Evolutionary conservation across 768 basidiomycete genomes (phyloP).

Genomic region (Trametes coccinea): DNA sequence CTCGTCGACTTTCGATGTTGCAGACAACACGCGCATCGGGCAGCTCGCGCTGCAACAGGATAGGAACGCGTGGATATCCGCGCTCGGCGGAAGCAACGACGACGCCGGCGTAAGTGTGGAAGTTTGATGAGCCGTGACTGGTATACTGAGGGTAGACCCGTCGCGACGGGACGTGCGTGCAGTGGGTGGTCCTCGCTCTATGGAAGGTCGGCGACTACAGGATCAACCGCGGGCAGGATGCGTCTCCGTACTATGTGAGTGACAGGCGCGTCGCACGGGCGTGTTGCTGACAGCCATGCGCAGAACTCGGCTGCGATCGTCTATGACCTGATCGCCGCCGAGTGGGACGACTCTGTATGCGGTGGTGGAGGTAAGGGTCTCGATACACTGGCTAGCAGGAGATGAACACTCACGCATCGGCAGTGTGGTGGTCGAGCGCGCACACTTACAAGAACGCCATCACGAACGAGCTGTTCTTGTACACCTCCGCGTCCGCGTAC

Average conservation of each 20-base stretch:
- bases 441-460: slow-evolving; percentile 62
- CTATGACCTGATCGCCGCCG: slow-evolving; percentile 51
- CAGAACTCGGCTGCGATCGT: slow-evolving; percentile 49
- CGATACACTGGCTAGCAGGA: neutral
- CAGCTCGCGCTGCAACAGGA: slow-evolving; percentile 39
- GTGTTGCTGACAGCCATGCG: neutral
- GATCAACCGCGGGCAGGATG: slow-evolving; percentile 36
- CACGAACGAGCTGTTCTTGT: slow-evolving; percentile 58
- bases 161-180: neutral
- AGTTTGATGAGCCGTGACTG: neutral
- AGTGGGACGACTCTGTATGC: slow-evolving; percentile 50
- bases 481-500: slow-evolving; percentile 51
- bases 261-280: neutral
- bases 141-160: neutral
- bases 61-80: slow-evolving; percentile 42
- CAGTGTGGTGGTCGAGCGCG: slow-evolving; percentile 59
- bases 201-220: slow-evolving; percentile 63
- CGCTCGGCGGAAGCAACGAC: slow-evolving; percentile 52
- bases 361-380: slow-evolving; percentile 47
- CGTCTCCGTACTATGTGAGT: slow-evolving; percentile 25
- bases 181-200: slow-evolving; percentile 59
- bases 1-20: slow-evolving; percentile 41
- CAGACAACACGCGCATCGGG: slow-evolving; percentile 49
- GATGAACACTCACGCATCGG: neutral
- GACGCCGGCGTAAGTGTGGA: slow-evolving; percentile 46